A percentile compares a stretch with the other conserved stretches of the same genome.
These are phyloP conservation scores for Triticum turgidum DNA, from an alignment of 176 grass and related monocot species.

Conservation along the genomic window DNA sequence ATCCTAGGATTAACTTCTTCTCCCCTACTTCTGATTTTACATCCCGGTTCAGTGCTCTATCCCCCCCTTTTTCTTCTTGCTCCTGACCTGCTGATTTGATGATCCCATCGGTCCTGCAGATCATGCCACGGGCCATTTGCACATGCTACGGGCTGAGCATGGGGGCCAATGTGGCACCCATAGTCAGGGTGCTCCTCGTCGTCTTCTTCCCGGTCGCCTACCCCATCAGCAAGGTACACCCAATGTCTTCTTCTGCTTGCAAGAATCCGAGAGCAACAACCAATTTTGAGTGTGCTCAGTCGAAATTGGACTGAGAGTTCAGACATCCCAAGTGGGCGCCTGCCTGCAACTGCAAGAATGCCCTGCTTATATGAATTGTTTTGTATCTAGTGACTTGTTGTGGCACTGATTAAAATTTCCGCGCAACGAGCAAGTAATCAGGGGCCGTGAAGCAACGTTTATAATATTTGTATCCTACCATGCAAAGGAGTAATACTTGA, in stretches of 20 bases:
- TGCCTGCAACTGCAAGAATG: neutral
- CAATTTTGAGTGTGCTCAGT: neutral
- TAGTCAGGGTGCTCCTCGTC: constrained; percentile 73
- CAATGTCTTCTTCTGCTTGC: neutral
- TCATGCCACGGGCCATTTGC: constrained; percentile 90
- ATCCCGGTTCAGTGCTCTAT: neutral
- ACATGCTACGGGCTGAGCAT: constrained; percentile 81
- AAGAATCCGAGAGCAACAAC: neutral
- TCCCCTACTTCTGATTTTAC: neutral
- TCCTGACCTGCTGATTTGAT: neutral
- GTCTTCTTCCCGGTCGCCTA: constrained; percentile 91
- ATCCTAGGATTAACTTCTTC: neutral
- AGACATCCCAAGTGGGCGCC: constrained; percentile 9
- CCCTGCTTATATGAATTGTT: neutral
- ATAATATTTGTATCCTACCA: no score
- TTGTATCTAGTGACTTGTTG: constrained; percentile 4
- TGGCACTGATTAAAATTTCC: constrained; percentile 1
- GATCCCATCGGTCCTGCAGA: constrained; percentile 35
- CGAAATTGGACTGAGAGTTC: neutral
- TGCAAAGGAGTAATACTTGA: no score
- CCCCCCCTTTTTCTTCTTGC: neutral
- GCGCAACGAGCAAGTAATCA: neutral
- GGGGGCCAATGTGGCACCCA: constrained; percentile 68
- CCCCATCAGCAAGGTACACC: constrained; percentile 86
- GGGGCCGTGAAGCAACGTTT: neutral